Conservation (phyloP, 352 stramenopile genomes). For the Phytophthora nicotianae region DNA sequence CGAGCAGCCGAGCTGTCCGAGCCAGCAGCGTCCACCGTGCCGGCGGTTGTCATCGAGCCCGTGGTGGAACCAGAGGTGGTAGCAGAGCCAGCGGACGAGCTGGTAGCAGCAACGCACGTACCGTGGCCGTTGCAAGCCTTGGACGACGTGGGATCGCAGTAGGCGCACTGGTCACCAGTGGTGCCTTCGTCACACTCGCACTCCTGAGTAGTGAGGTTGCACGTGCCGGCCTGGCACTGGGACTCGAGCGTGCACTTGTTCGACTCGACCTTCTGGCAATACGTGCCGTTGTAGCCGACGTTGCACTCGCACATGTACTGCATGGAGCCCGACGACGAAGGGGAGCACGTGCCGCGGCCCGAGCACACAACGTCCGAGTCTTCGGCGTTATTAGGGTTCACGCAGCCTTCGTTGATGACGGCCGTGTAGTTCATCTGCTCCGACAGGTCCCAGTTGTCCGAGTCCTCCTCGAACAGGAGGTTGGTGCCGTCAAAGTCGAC, state of each 20-base stretch:
- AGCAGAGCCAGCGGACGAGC: constrained; percentile 19
- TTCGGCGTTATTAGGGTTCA: constrained; percentile 63
- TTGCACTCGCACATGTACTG: constrained; percentile 74
- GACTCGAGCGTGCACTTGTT: constrained; percentile 73
- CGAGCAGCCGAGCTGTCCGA: constrained; percentile 22
- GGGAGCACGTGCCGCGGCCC: constrained; percentile 69
- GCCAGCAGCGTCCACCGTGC: constrained; percentile 22
- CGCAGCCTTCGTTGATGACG: constrained; percentile 58
- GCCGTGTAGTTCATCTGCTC: constrained; percentile 63
- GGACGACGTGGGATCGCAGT: constrained; percentile 60
- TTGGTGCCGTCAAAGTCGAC: constrained; percentile 73
- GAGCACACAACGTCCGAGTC: constrained; percentile 77
- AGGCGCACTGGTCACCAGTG: constrained; percentile 68
- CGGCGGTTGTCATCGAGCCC: constrained; percentile 16
- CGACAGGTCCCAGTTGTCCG: constrained; percentile 58
- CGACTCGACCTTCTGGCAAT: constrained; percentile 75
- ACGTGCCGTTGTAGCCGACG: constrained; percentile 78
- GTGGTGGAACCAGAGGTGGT: constrained; percentile 34
- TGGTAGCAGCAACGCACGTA: constrained; percentile 49
- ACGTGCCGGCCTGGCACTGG: constrained; percentile 69
- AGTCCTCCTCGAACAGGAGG: constrained; percentile 58
- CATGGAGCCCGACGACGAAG: constrained; percentile 45
- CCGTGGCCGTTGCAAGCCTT: constrained; percentile 69
- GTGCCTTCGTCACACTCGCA: constrained; percentile 71
- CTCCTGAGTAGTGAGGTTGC: constrained; percentile 63